Conservation (phyloP, 768 basidiomycete genomes). For the Gyrodon lividus region DNA sequence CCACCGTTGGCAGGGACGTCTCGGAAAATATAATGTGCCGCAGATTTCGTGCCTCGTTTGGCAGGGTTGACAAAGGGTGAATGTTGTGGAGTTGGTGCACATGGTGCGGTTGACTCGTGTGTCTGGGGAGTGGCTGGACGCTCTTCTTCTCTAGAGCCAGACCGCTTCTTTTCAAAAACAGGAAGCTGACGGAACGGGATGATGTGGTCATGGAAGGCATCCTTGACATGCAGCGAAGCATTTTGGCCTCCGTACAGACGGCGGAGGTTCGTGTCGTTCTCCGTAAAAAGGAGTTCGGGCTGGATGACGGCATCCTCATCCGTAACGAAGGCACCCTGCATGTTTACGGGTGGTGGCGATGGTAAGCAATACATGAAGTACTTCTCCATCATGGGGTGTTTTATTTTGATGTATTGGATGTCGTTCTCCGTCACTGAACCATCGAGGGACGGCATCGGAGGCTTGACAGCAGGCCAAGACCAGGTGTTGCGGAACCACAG, state of each 20-base stretch:
- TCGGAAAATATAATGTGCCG: constrained; percentile 84
- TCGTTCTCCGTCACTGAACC: constrained; percentile 50
- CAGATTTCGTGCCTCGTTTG: constrained; percentile 87
- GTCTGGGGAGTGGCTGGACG: background rate
- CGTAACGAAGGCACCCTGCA: constrained; percentile 59
- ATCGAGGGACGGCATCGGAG: constrained; percentile 59
- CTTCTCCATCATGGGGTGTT: constrained; percentile 72
- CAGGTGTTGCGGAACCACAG: constrained; percentile 98
- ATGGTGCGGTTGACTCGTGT: background rate
- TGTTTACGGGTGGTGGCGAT: constrained; percentile 86
- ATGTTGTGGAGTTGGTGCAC: background rate
- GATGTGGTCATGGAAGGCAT: constrained; percentile 98
- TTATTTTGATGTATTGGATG: constrained; percentile 62
- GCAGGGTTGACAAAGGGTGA: constrained; percentile 77
- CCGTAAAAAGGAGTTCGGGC: constrained; percentile 90
- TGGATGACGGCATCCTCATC: constrained; percentile 61
- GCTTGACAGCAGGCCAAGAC: constrained; percentile 84
- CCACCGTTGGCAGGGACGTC: constrained; percentile 91
- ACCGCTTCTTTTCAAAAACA: constrained; percentile 37
- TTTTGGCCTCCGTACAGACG: constrained; percentile 90
- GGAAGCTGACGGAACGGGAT: constrained; percentile 79
- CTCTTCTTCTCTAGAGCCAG: background rate
- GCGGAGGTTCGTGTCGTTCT: constrained; percentile 95
- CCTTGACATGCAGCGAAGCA: constrained; percentile 82
- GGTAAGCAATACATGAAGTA: constrained; percentile 87